Evolutionary conservation across 257 asterid genomes (phyloP), one percentile per base, ranked within the genome.

Genomic region (Avicennia marina): DNA sequence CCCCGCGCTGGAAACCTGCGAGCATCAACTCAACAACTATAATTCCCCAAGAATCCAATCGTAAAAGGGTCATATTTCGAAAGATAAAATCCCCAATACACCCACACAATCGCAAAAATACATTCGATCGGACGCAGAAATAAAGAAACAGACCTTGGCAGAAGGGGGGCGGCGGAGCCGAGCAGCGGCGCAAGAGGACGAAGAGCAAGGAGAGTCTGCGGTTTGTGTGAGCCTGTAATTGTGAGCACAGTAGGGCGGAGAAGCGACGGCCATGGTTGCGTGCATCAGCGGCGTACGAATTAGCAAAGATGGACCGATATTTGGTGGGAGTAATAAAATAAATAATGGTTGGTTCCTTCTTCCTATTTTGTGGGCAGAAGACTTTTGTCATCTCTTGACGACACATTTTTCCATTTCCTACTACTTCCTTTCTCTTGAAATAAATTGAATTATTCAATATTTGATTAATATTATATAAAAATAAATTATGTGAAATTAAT

Each of bases 211-310:
- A 29, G 78, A 29, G 0, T 79, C 82, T 44, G 67, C 61, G 76
- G 75, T 49, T 60, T 68, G 80, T 38, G 55, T 78, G 36, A 68
- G 64, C 8, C 58, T 41, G 51, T 48, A 27, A 33, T 36, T 33
- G 72, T 56, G 62, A 26, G 77, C 45, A 41, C 55, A 73, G 4
- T n/a, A n/a, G n/a, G 83, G 46, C 24, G 74, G 62, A 58, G 81
- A 64, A 43, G 67, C 64, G 58, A 72, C 73, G 57, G 81, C 80
- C 78, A 76, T 68, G 54, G 78, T 64, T 1, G 73, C 57, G 53
- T 60, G 60, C 71, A 73, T 63, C n/a, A n/a, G n/a, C 62, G 68
- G 61, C 52, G 66, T 34, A 19, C 18, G 41, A 11, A 36, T 8
- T 11, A 11, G 41, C 9, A 12, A 36, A 7, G n/a, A n/a, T n/a